These are phyloP conservation scores for Graphilbum sp. DNA, from an alignment of 2,329 filamentous ascomycete genomes.

Conservation along the genomic window DNA sequence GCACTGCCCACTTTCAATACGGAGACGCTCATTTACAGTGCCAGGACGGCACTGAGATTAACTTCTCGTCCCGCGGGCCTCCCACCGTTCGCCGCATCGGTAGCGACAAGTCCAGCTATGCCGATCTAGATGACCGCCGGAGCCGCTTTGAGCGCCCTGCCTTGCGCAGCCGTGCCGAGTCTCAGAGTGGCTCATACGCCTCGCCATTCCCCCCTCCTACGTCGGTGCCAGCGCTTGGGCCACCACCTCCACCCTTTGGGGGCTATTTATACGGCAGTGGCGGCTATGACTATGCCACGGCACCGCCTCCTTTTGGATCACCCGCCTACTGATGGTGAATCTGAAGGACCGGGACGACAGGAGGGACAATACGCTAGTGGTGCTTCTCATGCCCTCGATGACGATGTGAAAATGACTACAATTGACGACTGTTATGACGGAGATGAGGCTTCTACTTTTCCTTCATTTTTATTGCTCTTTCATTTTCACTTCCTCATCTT, in stretches of 20 bases:
- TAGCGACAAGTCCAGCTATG: conserved; percentile 34
- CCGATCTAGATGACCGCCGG: conserved; percentile 32
- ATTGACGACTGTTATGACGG: no score
- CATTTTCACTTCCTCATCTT: conserved; percentile 5
- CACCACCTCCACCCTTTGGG: no score
- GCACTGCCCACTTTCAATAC: conserved; percentile 37
- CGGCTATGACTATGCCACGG: neutral
- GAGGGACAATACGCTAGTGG: no score
- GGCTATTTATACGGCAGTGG: neutral
- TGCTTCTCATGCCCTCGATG: no score
- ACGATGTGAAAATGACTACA: neutral
- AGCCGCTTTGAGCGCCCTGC: conserved; percentile 26
- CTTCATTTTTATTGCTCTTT: conserved; percentile 8
- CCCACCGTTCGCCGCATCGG: conserved; percentile 10
- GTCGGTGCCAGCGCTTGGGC: no score
- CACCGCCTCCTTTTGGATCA: no score
- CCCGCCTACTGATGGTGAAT: no score
- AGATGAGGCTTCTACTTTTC: neutral
- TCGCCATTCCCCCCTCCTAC: neutral
- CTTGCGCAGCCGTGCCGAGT: conserved; percentile 21
- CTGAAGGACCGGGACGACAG: no score
- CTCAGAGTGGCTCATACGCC: neutral
- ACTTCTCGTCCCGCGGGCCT: conserved; percentile 23
- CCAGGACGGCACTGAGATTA: conserved; percentile 42
- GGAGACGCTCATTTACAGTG: conserved; percentile 42